Percentiles rank a stretch among this genome's conserved stretches.
Conservation (phyloP, 169 alveolate species). For the Plasmodium berghei region DNA sequence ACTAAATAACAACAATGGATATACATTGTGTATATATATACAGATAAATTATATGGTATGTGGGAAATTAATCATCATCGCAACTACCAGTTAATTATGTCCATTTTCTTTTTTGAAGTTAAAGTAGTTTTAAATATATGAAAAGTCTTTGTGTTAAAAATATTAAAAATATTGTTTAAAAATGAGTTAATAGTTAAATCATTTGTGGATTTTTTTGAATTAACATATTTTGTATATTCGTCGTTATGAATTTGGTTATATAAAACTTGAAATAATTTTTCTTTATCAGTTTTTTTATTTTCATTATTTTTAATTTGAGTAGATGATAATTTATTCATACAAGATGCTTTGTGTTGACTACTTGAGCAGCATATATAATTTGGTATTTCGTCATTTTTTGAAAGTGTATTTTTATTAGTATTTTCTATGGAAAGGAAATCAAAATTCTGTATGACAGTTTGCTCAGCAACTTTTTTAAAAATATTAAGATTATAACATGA, state of each 20-base stretch:
- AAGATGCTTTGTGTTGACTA: not conserved
- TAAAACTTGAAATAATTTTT: slow-evolving; percentile 33
- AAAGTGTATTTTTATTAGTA: not conserved
- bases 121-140: slow-evolving; percentile 26
- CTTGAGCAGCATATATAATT: slow-evolving; percentile 2
- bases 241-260: slow-evolving; percentile 55
- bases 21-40: not conserved
- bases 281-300: slow-evolving; percentile 34
- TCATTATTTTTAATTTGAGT: not conserved
- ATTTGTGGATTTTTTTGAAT: slow-evolving; percentile 16
- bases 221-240: slow-evolving; percentile 41
- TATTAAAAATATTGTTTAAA: slow-evolving; percentile 24
- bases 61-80: too few species aligned
- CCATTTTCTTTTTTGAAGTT: slow-evolving; percentile 53
- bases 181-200: slow-evolving; percentile 26
- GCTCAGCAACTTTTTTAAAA: slow-evolving; percentile 48
- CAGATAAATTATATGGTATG: not conserved
- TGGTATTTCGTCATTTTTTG: not conserved
- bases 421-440: slow-evolving; percentile 29
- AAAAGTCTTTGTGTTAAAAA: slow-evolving; percentile 37
- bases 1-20: too few species aligned
- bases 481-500: slow-evolving; percentile 40
- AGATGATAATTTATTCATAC: not conserved
- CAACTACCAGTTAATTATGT: slow-evolving; percentile 48
- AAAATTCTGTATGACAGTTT: slow-evolving; percentile 40